A percentile compares a stretch with the other conserved stretches of the same genome.
These are phyloP conservation scores for Aspergillus ellipticus DNA, from an alignment of 495 filamentous ascomycete genomes.

Conservation along the genomic window DNA sequence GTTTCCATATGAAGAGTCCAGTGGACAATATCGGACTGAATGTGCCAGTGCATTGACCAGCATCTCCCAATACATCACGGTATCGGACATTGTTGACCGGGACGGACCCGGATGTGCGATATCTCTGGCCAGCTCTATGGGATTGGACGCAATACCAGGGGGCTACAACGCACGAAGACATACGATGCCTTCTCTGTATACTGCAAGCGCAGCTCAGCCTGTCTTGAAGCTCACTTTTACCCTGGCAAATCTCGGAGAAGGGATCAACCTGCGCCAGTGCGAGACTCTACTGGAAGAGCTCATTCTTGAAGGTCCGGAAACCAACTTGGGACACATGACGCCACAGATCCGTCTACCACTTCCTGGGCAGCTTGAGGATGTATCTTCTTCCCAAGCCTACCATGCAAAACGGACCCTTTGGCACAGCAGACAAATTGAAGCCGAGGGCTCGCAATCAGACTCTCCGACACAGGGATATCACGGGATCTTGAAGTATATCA, in stretches of 20 bases:
- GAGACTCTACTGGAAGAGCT: constrained; percentile 1
- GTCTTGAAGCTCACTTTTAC: constrained; percentile 1
- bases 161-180: not conserved
- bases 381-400: not conserved
- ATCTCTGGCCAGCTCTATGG: not conserved
- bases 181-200: not conserved
- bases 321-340: not conserved
- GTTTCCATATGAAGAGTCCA: not conserved
- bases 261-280: not conserved
- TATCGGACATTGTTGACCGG: not conserved
- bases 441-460: not conserved
- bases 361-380: not conserved
- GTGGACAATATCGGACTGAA: not conserved
- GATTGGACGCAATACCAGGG: not conserved
- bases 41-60: not conserved
- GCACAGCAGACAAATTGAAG: not conserved
- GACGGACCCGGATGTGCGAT: not conserved
- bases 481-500: constrained; percentile 2
- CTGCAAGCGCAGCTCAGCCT: not conserved
- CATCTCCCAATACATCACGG: not conserved
- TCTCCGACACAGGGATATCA: not conserved
- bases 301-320: not conserved
- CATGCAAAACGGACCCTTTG: too few species aligned
- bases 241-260: not conserved
- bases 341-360: not conserved